phyloP scores from a whole-genome alignment of 2,329 filamentous ascomycete genomes.

The Microcyclosporella mali region DNA sequence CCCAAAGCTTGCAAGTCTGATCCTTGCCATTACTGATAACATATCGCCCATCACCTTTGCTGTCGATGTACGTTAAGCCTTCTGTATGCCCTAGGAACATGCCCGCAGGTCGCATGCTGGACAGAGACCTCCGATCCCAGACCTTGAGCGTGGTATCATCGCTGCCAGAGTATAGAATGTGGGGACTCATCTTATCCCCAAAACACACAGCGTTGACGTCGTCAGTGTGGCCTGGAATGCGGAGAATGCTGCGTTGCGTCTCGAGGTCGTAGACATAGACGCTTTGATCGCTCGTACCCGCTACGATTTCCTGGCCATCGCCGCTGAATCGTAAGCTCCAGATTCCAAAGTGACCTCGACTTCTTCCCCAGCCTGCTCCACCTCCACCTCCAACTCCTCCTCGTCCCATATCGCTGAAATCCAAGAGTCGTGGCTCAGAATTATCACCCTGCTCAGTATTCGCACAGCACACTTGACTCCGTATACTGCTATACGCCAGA shows the following conservation, averaged over 20 bases:
- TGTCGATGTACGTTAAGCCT: slow-evolving; percentile 62
- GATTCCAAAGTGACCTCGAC: slow-evolving; percentile 40
- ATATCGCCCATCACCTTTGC: slow-evolving; percentile 83
- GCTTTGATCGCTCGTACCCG: slow-evolving; percentile 70
- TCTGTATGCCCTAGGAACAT: slow-evolving; percentile 62
- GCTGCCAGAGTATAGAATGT: slow-evolving; percentile 92
- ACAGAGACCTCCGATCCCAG: slow-evolving; percentile 77
- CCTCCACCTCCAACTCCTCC: slow-evolving; percentile 30
- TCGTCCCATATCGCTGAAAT: slow-evolving; percentile 54
- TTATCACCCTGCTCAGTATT: slow-evolving; percentile 77
- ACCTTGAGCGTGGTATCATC: slow-evolving; percentile 93
- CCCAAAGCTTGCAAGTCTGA: slow-evolving; percentile 96
- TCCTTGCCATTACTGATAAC: slow-evolving; percentile 93
- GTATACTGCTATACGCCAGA: slow-evolving; percentile 85
- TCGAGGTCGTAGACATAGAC: slow-evolving; percentile 94
- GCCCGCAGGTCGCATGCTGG: slow-evolving; percentile 55
- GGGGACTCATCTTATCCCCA: slow-evolving; percentile 78
- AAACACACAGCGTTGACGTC: slow-evolving; percentile 98
- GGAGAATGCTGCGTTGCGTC: slow-evolving; percentile 64
- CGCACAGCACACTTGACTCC: slow-evolving; percentile 75
- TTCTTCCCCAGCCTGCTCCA: slow-evolving; percentile 24
- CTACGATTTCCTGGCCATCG: slow-evolving; percentile 83
- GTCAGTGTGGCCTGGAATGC: slow-evolving; percentile 70
- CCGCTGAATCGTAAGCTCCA: slow-evolving; percentile 92
- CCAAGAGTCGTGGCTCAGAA: slow-evolving; percentile 72